A percentile compares a stretch with the other conserved stretches of the same genome.
Evolutionary conservation across 768 basidiomycete species (phyloP).

Genomic region (Cystofilobasidium ferigula): DNA sequence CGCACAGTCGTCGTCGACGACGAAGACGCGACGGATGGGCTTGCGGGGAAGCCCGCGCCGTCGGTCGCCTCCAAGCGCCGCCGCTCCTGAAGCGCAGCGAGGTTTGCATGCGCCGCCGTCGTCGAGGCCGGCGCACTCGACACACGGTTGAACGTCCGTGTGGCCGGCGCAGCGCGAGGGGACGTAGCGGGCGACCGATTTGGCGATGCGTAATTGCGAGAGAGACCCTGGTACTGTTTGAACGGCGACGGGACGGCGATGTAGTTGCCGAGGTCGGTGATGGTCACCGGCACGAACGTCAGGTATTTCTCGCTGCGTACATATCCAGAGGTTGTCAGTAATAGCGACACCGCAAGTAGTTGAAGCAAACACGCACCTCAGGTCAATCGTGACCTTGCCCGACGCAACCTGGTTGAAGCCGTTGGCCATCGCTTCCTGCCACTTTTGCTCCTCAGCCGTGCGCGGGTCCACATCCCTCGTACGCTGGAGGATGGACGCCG

Average conservation of each 20-base stretch:
- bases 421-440: not conserved
- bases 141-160: not conserved
- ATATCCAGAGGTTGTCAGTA: too few species aligned
- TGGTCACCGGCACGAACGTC: not conserved
- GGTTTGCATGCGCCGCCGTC: slow-evolving; percentile 1
- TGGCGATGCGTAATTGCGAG: not conserved
- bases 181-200: not conserved
- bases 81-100: not conserved
- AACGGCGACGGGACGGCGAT: not conserved
- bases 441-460: not conserved
- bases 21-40: not conserved
- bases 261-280: slow-evolving; percentile 3
- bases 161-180: not conserved
- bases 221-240: not conserved
- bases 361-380: not conserved
- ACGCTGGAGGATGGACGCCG: not conserved
- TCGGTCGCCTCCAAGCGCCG: not conserved
- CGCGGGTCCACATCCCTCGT: not conserved
- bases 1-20: not conserved
- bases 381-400: not conserved
- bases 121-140: not conserved
- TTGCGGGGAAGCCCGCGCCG: not conserved
- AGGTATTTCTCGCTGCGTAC: not conserved
- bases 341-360: too few species aligned
- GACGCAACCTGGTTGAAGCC: not conserved